phyloP scores from a whole-genome alignment of 495 filamentous ascomycete species.

The Astrothelium subdiscretum region DNA sequence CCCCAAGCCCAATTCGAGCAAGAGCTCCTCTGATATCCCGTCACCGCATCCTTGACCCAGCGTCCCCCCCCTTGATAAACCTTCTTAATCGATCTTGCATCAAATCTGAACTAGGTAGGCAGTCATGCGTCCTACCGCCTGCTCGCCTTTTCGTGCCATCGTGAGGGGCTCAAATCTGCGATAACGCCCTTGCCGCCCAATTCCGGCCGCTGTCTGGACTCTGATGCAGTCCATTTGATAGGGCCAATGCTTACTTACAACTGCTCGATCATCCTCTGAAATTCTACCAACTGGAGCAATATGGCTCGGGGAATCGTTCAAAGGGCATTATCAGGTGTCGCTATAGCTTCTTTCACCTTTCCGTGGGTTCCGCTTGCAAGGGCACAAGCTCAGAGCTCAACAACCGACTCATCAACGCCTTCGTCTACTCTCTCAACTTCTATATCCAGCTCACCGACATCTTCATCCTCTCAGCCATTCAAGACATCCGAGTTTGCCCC shows the following conservation, averaged over 20 bases:
- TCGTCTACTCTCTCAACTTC: background rate
- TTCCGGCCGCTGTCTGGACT: background rate
- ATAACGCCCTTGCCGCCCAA: background rate
- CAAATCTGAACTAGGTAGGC: background rate
- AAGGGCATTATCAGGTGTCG: background rate
- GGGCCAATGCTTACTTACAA: background rate
- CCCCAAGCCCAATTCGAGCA: background rate
- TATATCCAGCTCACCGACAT: background rate
- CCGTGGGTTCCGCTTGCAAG: background rate
- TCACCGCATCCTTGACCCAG: background rate
- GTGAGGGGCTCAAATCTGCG: background rate
- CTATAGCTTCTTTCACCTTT: background rate
- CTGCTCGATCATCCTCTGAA: background rate
- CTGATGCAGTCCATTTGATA: background rate
- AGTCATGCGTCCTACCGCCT: background rate
- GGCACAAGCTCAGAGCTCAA: constrained; percentile 1
- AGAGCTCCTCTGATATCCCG: background rate
- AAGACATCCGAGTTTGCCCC: background rate
- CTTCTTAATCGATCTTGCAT: background rate
- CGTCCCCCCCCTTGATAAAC: background rate
- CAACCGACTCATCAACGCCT: background rate
- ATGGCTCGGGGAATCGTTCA: background rate
- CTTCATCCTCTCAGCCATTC: background rate
- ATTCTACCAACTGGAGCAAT: background rate
- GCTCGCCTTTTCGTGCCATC: background rate